Conservation (phyloP, 495 filamentous ascomycete genomes). For the Evansstolkia leycettana region DNA sequence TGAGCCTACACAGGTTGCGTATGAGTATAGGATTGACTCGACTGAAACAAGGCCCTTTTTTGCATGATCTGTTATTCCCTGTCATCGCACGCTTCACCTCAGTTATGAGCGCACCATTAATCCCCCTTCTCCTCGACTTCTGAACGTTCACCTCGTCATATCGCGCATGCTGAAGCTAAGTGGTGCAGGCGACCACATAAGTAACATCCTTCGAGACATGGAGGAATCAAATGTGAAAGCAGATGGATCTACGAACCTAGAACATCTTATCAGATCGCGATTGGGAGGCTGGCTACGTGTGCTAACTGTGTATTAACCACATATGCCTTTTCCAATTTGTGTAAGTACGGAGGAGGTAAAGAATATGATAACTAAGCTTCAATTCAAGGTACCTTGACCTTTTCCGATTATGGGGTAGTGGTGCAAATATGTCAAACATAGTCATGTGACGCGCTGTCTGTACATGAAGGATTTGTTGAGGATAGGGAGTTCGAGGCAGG, state of each 20-base stretch:
- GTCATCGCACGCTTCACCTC: constrained; percentile 13
- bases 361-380: no score
- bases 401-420: no score
- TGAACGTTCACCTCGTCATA: constrained; percentile 21
- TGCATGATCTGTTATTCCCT: constrained; percentile 15
- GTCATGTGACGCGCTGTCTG: no score
- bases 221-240: constrained; percentile 15
- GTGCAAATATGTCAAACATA: no score
- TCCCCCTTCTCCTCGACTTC: constrained; percentile 15
- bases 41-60: constrained; percentile 9
- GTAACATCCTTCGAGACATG: constrained; percentile 17
- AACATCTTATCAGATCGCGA: constrained; percentile 7
- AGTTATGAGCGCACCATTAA: constrained; percentile 15
- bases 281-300: constrained; percentile 14
- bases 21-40: constrained; percentile 15
- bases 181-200: constrained; percentile 22
- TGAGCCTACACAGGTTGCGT: constrained; percentile 7
- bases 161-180: constrained; percentile 21
- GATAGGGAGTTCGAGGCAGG: no score
- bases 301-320: constrained; percentile 8
- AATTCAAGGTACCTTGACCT: no score
- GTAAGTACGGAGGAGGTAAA: no score
- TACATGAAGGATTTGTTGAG: no score
- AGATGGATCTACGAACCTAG: constrained; percentile 18
- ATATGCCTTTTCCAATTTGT: no score